Conservation (phyloP, 2,329 filamentous ascomycete species). For the Sclerotinia subarctica region DNA sequence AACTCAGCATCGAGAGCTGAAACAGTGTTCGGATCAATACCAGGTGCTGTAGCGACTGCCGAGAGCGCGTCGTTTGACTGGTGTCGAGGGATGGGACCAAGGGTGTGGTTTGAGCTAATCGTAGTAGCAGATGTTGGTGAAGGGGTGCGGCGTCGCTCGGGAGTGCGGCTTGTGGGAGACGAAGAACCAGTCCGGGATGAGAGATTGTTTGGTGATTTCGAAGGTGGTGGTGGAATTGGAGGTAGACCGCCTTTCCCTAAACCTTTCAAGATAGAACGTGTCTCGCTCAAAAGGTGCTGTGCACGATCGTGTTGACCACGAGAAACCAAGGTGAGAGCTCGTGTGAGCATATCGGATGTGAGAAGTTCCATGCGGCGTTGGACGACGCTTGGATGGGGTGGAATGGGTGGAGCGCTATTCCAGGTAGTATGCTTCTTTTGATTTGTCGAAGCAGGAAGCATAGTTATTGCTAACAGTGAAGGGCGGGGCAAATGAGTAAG, state of each 20-base stretch:
- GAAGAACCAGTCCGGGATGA: constrained; percentile 24
- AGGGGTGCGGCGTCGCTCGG: constrained; percentile 42
- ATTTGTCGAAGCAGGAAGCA: constrained; percentile 67
- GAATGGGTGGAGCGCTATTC: constrained; percentile 73
- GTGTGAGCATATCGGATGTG: constrained; percentile 95
- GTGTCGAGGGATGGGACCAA: constrained; percentile 46
- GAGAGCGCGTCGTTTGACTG: constrained; percentile 48
- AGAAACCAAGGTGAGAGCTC: constrained; percentile 85
- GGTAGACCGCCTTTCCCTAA: constrained; percentile 92
- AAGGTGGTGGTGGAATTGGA: constrained; percentile 69
- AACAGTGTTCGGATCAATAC: constrained; percentile 82
- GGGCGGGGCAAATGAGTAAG: constrained; percentile 83
- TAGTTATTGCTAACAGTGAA: constrained; percentile 89
- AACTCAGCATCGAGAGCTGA: constrained; percentile 86
- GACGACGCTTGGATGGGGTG: constrained; percentile 90
- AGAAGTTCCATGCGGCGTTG: constrained; percentile 96
- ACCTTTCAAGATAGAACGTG: constrained; percentile 90
- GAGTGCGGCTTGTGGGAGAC: constrained; percentile 33
- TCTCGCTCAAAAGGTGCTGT: constrained; percentile 88
- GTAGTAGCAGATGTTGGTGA: constrained; percentile 43
- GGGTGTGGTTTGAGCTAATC: constrained; percentile 32
- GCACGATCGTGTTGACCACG: constrained; percentile 91
- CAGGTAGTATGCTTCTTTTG: constrained; percentile 63
- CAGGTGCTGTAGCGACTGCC: constrained; percentile 55
- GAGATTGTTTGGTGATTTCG: constrained; percentile 27